phyloP scores from a whole-genome alignment of 176 grass and related monocot genomes.

The Musa troglodytarum region DNA sequence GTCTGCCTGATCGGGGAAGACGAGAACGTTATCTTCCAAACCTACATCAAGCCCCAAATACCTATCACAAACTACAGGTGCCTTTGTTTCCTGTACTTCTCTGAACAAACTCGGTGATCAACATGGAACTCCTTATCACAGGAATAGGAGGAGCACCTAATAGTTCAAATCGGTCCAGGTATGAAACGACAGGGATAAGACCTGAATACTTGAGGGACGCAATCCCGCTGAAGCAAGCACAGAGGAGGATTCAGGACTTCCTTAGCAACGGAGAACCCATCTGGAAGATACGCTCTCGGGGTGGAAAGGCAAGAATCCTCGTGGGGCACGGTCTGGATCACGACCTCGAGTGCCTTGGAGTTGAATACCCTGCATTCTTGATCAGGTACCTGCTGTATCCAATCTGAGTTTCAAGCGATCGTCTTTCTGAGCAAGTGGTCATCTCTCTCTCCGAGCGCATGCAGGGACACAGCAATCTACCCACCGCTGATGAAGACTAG shows the following conservation, averaged over 20 bases:
- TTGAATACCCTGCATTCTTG: slow-evolving; percentile 68
- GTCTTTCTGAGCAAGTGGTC: neutral
- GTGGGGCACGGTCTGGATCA: slow-evolving; percentile 66
- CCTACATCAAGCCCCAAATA: slow-evolving; percentile 51
- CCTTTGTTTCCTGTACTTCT: neutral
- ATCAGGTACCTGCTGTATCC: slow-evolving; percentile 36
- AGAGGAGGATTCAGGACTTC: slow-evolving; percentile 69
- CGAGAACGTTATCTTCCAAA: slow-evolving; percentile 66
- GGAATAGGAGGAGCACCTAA: neutral
- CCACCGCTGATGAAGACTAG: slow-evolving; percentile 91
- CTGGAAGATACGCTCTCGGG: slow-evolving; percentile 65
- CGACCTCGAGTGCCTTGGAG: slow-evolving; percentile 62
- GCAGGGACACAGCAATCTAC: slow-evolving; percentile 71
- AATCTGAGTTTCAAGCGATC: neutral
- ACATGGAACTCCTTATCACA: neutral
- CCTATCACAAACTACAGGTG: slow-evolving; percentile 77
- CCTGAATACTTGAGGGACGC: slow-evolving; percentile 67
- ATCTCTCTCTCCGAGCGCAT: neutral
- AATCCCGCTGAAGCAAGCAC: slow-evolving; percentile 56
- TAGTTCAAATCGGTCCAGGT: slow-evolving; percentile 28
- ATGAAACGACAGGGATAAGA: slow-evolving; percentile 71
- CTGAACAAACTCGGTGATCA: neutral
- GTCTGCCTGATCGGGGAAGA: slow-evolving; percentile 69
- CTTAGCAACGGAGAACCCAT: slow-evolving; percentile 71
- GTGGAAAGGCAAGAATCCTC: slow-evolving; percentile 52